Evolutionary conservation across 2,329 filamentous ascomycete species (phyloP).

Genomic region (Sporothrix phasma): DNA sequence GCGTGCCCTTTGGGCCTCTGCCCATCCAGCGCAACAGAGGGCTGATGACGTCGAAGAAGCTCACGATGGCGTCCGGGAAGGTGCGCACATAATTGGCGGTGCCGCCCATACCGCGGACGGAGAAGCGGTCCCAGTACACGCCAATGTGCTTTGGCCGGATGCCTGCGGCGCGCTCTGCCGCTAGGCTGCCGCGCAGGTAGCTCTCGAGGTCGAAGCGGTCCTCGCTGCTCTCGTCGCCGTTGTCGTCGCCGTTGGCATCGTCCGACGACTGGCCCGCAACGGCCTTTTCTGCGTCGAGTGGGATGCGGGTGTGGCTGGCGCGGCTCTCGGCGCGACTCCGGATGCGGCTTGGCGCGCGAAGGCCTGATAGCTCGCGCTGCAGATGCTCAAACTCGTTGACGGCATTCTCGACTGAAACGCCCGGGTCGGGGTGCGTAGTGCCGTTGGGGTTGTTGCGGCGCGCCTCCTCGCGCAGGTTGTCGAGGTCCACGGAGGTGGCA

Average conservation of each 20-base stretch:
- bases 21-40: constrained; percentile 56
- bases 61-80: constrained; percentile 66
- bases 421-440: constrained; percentile 31
- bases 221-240: constrained; percentile 31
- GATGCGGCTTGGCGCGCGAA: constrained; percentile 42
- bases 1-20: constrained; percentile 54
- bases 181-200: constrained; percentile 60
- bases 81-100: constrained; percentile 62
- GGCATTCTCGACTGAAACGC: constrained; percentile 56
- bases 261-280: neutral
- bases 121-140: constrained; percentile 68
- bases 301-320: constrained; percentile 29
- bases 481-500: constrained; percentile 24
- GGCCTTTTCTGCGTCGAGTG: constrained; percentile 50
- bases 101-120: constrained; percentile 66
- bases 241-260: constrained; percentile 24
- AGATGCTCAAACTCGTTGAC: constrained; percentile 62
- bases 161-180: constrained; percentile 63
- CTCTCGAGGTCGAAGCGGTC: constrained; percentile 67
- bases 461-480: constrained; percentile 33
- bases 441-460: constrained; percentile 40
- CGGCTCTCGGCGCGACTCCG: constrained; percentile 34
- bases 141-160: constrained; percentile 74
- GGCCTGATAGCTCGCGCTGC: constrained; percentile 47
- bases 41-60: constrained; percentile 65